phyloP scores from a whole-genome alignment of 192 early-diverging fungal genomes.

The Pilobolus umbonatus region DNA sequence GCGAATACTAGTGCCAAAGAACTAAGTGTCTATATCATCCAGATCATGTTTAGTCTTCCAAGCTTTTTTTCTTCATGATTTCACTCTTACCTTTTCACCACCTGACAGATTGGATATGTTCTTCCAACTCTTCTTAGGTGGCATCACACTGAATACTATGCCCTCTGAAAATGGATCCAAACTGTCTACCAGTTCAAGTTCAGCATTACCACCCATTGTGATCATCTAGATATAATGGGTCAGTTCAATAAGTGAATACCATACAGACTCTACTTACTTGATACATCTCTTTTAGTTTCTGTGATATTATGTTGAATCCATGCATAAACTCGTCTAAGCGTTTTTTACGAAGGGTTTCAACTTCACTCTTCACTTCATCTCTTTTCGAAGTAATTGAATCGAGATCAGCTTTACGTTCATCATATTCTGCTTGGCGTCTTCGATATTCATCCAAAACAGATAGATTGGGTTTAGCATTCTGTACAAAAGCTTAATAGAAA shows the following conservation, averaged over 20 bases:
- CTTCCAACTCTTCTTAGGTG: slow-evolving; percentile 99
- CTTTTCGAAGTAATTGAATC: slow-evolving; percentile 66
- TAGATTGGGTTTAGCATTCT: slow-evolving; percentile 74
- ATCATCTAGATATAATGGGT: slow-evolving; percentile 65
- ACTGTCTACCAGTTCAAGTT: slow-evolving; percentile 94
- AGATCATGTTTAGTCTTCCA: neutral
- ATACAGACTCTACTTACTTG: slow-evolving; percentile 50
- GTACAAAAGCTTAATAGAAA: slow-evolving; percentile 20
- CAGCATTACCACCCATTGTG: slow-evolving; percentile 96
- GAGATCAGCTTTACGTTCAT: slow-evolving; percentile 66
- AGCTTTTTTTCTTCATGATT: neutral
- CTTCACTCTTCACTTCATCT: slow-evolving; percentile 67
- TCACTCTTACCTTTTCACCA: slow-evolving; percentile 85
- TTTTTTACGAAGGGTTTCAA: slow-evolving; percentile 71
- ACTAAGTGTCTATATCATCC: slow-evolving; percentile 69
- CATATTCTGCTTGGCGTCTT: slow-evolving; percentile 71
- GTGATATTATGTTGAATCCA: slow-evolving; percentile 90
- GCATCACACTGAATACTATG: slow-evolving; percentile 98
- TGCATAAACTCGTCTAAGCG: slow-evolving; percentile 93
- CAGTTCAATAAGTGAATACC: neutral
- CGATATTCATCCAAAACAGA: slow-evolving; percentile 84
- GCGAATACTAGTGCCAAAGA: slow-evolving; percentile 99
- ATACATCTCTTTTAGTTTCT: slow-evolving; percentile 99
- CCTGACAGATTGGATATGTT: slow-evolving; percentile 99
- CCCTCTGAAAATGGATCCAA: slow-evolving; percentile 99